Base-by-base conservation (phyloP, 352 stramenopile genomes). In the Hyaloperonospora arabidopsidis region DNA sequence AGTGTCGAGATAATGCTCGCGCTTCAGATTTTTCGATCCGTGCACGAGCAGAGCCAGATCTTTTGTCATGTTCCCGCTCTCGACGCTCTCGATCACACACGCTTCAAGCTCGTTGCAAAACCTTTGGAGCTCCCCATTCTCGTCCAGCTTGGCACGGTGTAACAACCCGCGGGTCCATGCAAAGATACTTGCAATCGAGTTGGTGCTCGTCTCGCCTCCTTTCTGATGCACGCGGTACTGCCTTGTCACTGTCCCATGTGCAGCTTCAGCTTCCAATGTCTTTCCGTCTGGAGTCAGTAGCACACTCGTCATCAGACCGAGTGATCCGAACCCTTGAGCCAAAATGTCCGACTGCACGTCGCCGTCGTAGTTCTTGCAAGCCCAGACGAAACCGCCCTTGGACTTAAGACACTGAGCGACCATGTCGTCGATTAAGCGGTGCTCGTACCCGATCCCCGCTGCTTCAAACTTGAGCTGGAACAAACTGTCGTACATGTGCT, bases 341-440 rank as follows among this genome's bases (percentile, higher is more conserved):
- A 96, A 41, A 44, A 91, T 93, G 59, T 95, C 86, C n/a, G 77
- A 92, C 67, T 93, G 82, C 61, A 96, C 84, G 63, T 96, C 86
- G 23, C 84, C 86, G 58, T 96, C 86, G 65, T 96, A 96, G 74
- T 95, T 96, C 79, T 96, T 96, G 71, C 74, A 88, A 11, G 84
- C 84, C 86, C 86, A 96, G 13, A 96, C 83, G 49, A 96, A 93
- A 48, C 86, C 86, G 36, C 85, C 86, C 22, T 81, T 73, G n/a
- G 76, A 89, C 70, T 95, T 95, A 63, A 95, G 82, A 43, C 66
- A 77, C 69, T 94, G 84, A 22, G 86, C 86, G 29, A 95, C 86
- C 84, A 95, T 95, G 66, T 95, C 86, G 61, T 95, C 86, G 55
- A 95, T 95, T 22, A 95, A 60, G 11, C 83, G 79, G 66, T 91